A percentile compares a stretch with the other conserved stretches of the same genome.
Conservation (phyloP, 768 basidiomycete species). For the Mrakia frigida region DNA sequence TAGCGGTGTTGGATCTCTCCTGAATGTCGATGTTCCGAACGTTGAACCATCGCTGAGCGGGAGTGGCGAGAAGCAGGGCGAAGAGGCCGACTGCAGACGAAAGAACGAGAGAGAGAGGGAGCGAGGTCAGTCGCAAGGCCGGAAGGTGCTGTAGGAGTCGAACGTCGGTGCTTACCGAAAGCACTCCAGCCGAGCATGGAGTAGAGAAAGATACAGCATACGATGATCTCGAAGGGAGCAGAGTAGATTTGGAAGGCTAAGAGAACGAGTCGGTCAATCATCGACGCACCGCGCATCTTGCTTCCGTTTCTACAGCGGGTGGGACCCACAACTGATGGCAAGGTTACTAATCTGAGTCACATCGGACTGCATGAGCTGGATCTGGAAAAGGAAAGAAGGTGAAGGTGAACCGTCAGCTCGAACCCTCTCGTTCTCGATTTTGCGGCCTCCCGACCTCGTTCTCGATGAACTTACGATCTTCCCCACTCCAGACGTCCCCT, state of each 20-base stretch:
- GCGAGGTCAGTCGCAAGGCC: too few relatives aligned
- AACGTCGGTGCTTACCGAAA: neutral
- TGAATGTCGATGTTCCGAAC: conserved; percentile 19
- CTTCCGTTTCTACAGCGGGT: neutral
- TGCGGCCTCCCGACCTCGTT: neutral
- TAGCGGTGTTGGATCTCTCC: conserved; percentile 11
- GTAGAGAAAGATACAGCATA: conserved; percentile 30
- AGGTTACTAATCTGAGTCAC: neutral
- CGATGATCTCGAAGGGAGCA: conserved; percentile 28
- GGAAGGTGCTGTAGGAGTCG: too few relatives aligned
- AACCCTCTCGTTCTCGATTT: neutral
- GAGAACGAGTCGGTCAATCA: too few relatives aligned
- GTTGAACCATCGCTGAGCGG: conserved; percentile 5
- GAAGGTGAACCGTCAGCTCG: too few relatives aligned
- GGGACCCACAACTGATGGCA: neutral
- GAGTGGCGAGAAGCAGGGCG: conserved; percentile 13
- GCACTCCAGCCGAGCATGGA: conserved; percentile 21
- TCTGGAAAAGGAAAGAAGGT: neutral
- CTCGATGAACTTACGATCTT: neutral
- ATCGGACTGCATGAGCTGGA: neutral
- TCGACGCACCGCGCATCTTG: too few relatives aligned
- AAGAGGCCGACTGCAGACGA: neutral
- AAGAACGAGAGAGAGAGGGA: too few relatives aligned
- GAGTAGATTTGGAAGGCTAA: conserved; percentile 11
- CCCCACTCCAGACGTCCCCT: conserved; percentile 17